Evolutionary conservation across 2,329 filamentous ascomycete species (phyloP), one percentile per base, ranked within the genome.

Genomic region (Penicillium sp.): DNA sequence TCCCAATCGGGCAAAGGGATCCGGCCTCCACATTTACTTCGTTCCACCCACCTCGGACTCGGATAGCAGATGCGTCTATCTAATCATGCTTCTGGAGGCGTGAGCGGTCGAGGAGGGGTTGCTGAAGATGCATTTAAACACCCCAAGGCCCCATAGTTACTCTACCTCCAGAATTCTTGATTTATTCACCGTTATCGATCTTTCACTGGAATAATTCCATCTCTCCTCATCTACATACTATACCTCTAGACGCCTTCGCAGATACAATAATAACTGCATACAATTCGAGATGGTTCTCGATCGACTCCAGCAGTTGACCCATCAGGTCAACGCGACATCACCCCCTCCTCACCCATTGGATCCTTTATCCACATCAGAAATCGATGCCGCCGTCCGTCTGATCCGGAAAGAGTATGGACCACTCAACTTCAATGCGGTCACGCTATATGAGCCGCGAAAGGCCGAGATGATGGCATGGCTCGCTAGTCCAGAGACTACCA

Each of bases 371-470:
- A 79, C 82, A 9, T 74, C 79, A 2, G 92, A 96, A 74, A 95
- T 96, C 63, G 86, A 89, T 64, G 76, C 82, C 18, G 86, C 86
- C 6, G 87, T 92, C 47, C 76, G 82, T 1, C 78, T 90, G 28
- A 81, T 96, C 60, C 86, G 85, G 57, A 84, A 87, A 64, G 81
- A 88, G 55, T 81, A 96, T 70, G 80, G 85, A 53, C 80, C 87
- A 45, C 81, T 95, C 55, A 86, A 87, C 73, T 96, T 92, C 83
- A 94, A 96, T 78, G 89, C 92, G 2, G 87, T 96, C 52, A 89
- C 90, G 2, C 79, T 96, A 24, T 87, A 87, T 66, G 92, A 96
- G 79, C 92, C 92, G 45, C 88, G 88, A 60, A 96, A 96, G 80
- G 85, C 82, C 42, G 86, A 91, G 65, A 92, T 96, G 90, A 80